Evolutionary conservation across 345 rosid species (phyloP), one percentile per base, ranked within the genome.

Genomic region (Eucalyptus polybractea): DNA sequence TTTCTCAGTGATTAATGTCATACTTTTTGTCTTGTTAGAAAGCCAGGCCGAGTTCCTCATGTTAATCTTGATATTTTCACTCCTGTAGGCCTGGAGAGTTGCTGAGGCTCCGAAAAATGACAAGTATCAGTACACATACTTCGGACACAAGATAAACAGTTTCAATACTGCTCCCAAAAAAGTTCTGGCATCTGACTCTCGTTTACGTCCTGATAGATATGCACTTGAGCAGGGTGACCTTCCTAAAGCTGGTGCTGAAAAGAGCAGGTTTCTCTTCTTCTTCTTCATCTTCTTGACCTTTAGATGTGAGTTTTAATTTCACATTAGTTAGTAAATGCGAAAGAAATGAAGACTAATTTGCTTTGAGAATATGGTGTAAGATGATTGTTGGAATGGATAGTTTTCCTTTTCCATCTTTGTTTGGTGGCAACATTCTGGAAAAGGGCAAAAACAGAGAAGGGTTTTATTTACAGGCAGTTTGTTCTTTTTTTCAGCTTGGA

Each of bases 401-500:
- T 60, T 60, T 60, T 60, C 67, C 31, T 60, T 60, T 27, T 27
- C 69, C 69, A 29, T 65, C 9, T 65, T 40, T 4, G 27, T 76
- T 76, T 76, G 27, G 27, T 76, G 42, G 85, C 85, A 40, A 40
- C 85, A 21, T 76, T 22, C 47, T 76, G 85, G 47, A 76, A 21
- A 76, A 76, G 44, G 8, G 85, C 5, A 76, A 21, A 76, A 40
- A 76, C 15, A 40, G 47, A 21, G 47, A 76, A 21, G 22, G 42
- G 58, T 86, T 53, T 53, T 86, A 31, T 53, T 21, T 86, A 58
- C 29, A 31, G 47, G 29, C 15, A 76, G 37, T 86, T 19, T 42
- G 85, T 49, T 67, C 37, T 69, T 29, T 49, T 7, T 83, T 91
- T 49, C 93, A 96, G 97, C 85, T 93, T 95, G 92, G 97, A 96